A percentile compares a stretch with the other conserved stretches of the same genome.
Conservation (phyloP, 306 rosid species). For the Trifolium subterraneum region DNA sequence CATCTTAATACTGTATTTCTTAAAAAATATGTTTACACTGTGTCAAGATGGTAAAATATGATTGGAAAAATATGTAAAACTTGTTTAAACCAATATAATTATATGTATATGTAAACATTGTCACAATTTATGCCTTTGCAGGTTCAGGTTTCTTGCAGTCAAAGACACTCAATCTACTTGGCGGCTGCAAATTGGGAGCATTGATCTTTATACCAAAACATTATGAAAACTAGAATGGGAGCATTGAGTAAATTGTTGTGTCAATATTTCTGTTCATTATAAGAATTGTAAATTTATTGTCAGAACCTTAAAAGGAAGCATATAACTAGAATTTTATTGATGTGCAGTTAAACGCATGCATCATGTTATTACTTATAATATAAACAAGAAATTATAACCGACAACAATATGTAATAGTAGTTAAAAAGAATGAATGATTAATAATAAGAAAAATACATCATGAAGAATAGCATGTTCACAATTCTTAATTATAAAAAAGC, state of each 20-base stretch:
- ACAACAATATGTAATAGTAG: too few relatives aligned
- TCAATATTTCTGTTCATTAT: too few relatives aligned
- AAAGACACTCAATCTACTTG: slow-evolving; percentile 63
- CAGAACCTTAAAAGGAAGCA: neutral
- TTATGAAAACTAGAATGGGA: too few relatives aligned
- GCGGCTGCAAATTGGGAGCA: slow-evolving; percentile 84
- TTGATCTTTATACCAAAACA: slow-evolving; percentile 69
- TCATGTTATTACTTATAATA: too few relatives aligned
- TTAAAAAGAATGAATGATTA: neutral
- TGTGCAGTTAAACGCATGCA: slow-evolving; percentile 1
- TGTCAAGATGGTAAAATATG: neutral
- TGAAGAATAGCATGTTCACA: neutral
- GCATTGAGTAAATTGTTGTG: neutral
- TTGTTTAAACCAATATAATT: neutral
- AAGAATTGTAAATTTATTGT: neutral
- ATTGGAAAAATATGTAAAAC: neutral
- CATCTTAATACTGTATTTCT: neutral
- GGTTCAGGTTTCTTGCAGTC: slow-evolving; percentile 79
- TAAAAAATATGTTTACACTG: neutral
- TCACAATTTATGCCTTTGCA: slow-evolving; percentile 31
- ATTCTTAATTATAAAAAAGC: neutral
- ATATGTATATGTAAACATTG: neutral
- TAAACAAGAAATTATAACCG: too few relatives aligned
- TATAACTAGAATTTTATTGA: neutral
- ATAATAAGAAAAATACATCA: neutral